Percentiles rank a stretch among this genome's conserved stretches.
These are phyloP conservation scores for Mesembryanthemum crystallinum DNA, from an alignment of 148 eudicot species.

Conservation along the genomic window DNA sequence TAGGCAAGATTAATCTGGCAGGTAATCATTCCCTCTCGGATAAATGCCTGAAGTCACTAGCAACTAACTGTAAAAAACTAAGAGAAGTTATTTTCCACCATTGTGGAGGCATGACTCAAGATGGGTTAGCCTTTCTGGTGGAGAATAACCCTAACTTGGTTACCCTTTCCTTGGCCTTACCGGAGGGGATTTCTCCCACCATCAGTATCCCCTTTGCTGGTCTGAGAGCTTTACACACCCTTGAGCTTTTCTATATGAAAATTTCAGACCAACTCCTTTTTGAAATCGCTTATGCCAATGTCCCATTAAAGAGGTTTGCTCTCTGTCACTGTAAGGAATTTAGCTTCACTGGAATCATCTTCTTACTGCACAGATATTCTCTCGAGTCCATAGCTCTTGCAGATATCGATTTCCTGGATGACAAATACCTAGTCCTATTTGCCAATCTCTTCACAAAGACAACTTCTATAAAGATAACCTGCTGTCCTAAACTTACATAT, in stretches of 20 bases:
- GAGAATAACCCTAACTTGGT: constrained; percentile 5
- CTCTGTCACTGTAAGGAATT: constrained; percentile 14
- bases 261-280: constrained; percentile 10
- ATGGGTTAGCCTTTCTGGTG: constrained; percentile 13
- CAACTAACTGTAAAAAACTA: constrained; percentile 2
- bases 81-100: constrained; percentile 12
- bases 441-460: neutral
- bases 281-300: constrained; percentile 14
- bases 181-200: constrained; percentile 5
- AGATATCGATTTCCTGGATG: constrained; percentile 9
- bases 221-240: constrained; percentile 12
- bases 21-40: constrained; percentile 10
- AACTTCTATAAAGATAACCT: neutral
- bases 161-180: constrained; percentile 7
- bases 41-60: constrained; percentile 5
- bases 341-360: neutral
- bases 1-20: constrained; percentile 14
- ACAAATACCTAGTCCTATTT: neutral
- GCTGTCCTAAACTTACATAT: constrained; percentile 8
- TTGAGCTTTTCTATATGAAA: constrained; percentile 11
- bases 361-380: constrained; percentile 11
- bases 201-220: constrained; percentile 6
- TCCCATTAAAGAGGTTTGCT: constrained; percentile 13
- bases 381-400: constrained; percentile 12
- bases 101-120: constrained; percentile 7